These are phyloP conservation scores for Isatis tinctoria DNA, from an alignment of 345 rosid species.

Conservation along the genomic window DNA sequence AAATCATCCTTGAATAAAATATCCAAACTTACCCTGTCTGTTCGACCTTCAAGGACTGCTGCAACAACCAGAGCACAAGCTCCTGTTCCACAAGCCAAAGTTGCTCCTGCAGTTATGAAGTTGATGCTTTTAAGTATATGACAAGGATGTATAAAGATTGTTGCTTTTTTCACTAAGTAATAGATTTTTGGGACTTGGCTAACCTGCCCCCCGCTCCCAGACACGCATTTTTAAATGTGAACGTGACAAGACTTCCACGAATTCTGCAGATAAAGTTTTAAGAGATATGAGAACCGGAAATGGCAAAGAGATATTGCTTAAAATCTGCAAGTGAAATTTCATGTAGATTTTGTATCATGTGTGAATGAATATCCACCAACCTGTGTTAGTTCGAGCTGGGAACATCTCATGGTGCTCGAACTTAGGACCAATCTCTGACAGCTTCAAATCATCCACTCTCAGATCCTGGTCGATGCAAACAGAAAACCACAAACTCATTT, in stretches of 20 bases:
- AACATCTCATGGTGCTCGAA: slow-evolving; percentile 86
- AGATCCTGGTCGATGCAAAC: slow-evolving; percentile 43
- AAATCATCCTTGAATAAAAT: background rate
- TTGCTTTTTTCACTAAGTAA: background rate
- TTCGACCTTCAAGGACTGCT: slow-evolving; percentile 88
- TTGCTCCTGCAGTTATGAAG: slow-evolving; percentile 65
- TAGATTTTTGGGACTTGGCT: slow-evolving; percentile 2
- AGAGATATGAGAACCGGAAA: background rate
- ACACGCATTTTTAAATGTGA: slow-evolving; percentile 93
- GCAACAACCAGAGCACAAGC: slow-evolving; percentile 99
- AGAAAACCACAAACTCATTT: background rate
- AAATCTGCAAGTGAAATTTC: background rate
- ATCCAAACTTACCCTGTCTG: slow-evolving; percentile 65
- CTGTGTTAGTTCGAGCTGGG: slow-evolving; percentile 94
- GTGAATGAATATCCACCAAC: slow-evolving; percentile 34
- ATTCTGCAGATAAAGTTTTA: slow-evolving; percentile 48
- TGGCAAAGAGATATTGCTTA: background rate
- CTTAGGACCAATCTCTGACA: slow-evolving; percentile 82
- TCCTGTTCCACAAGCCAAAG: slow-evolving; percentile 97
- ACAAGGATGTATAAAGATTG: background rate
- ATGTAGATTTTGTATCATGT: background rate
- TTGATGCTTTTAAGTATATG: background rate
- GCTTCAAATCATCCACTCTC: slow-evolving; percentile 73
- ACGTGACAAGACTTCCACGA: slow-evolving; percentile 79
- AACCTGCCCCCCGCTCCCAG: slow-evolving; percentile 99